Percentiles rank a stretch among this genome's conserved stretches.
phyloP scores from a whole-genome alignment of 495 filamentous ascomycete species.

The Filosporella fistucella region DNA sequence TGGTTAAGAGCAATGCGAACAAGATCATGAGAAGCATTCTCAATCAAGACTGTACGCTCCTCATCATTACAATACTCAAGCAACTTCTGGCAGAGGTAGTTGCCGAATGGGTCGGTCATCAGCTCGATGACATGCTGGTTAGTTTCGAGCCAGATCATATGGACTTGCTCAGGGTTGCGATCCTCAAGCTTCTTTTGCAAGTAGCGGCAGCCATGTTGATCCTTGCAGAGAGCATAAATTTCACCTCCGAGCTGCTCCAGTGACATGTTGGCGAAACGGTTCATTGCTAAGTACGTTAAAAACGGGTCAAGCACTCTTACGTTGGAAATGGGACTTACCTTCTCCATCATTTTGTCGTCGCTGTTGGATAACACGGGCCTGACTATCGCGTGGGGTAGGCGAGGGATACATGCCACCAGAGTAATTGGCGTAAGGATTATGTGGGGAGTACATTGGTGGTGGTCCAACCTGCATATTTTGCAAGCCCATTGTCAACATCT shows the following conservation, averaged over 20 bases:
- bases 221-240: slow-evolving; percentile 87
- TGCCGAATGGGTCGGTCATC: slow-evolving; percentile 98
- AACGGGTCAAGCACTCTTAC: slow-evolving; percentile 2
- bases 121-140: slow-evolving; percentile 89
- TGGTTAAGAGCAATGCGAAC: slow-evolving; percentile 92
- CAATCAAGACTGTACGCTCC: slow-evolving; percentile 86
- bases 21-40: slow-evolving; percentile 79
- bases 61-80: slow-evolving; percentile 90
- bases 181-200: slow-evolving; percentile 97
- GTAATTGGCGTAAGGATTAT: slow-evolving; percentile 41
- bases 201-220: slow-evolving; percentile 94
- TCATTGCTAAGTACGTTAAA: slow-evolving; percentile 46
- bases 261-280: slow-evolving; percentile 70
- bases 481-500: slow-evolving; percentile 55
- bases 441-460: slow-evolving; percentile 41
- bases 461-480: slow-evolving; percentile 49
- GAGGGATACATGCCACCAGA: slow-evolving; percentile 35
- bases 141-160: slow-evolving; percentile 90
- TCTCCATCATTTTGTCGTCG: slow-evolving; percentile 63
- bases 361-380: slow-evolving; percentile 65
- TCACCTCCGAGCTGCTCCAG: slow-evolving; percentile 76
- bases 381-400: slow-evolving; percentile 51
- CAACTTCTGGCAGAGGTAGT: slow-evolving; percentile 96
- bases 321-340: slow-evolving; percentile 31
- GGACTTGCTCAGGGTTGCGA: slow-evolving; percentile 71